phyloP scores from a whole-genome alignment of 306 rosid genomes.

The Cicer chorassanicum region DNA sequence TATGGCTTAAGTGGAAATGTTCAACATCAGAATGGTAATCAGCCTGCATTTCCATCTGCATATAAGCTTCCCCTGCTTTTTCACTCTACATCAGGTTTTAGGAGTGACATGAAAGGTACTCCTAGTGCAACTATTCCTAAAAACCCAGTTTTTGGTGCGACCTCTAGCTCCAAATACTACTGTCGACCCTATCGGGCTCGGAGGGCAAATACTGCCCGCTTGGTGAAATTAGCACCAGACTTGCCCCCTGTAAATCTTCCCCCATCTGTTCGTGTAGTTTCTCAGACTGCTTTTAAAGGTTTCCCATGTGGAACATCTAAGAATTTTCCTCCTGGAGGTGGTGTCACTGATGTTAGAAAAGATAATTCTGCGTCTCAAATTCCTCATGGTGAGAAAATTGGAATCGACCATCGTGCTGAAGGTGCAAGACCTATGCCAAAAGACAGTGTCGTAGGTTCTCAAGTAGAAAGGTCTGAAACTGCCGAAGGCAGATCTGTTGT shows the following conservation, averaged over 20 bases:
- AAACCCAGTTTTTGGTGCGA: slow-evolving; percentile 49
- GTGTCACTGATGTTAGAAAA: slow-evolving; percentile 49
- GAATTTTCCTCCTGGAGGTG: slow-evolving; percentile 55
- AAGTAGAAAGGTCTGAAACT: slow-evolving; percentile 51
- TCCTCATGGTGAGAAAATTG: slow-evolving; percentile 53
- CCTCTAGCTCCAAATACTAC: slow-evolving; percentile 53
- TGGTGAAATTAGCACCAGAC: slow-evolving; percentile 87
- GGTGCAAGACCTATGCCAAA: slow-evolving; percentile 44
- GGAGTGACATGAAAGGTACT: slow-evolving; percentile 51
- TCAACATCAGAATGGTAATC: slow-evolving; percentile 53
- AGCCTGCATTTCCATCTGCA: slow-evolving; percentile 46
- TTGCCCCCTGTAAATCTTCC: slow-evolving; percentile 97
- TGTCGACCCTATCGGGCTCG: slow-evolving; percentile 66
- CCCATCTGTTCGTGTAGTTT: slow-evolving; percentile 82
- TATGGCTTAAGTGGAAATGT: slow-evolving; percentile 50
- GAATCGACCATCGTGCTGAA: slow-evolving; percentile 39
- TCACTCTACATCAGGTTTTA: slow-evolving; percentile 47
- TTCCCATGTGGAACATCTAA: slow-evolving; percentile 56
- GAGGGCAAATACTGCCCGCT: slow-evolving; percentile 53
- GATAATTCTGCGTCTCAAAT: slow-evolving; percentile 50
- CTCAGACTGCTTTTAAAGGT: slow-evolving; percentile 77
- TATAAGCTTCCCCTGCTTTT: slow-evolving; percentile 56
- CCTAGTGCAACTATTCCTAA: slow-evolving; percentile 46
- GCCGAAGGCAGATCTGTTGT: slow-evolving; percentile 53
- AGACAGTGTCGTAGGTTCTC: slow-evolving; percentile 46